A percentile compares a stretch with the other conserved stretches of the same genome.
Conservation (phyloP, 73 alveolate genomes). For the Symbiodinium pilosum region DNA sequence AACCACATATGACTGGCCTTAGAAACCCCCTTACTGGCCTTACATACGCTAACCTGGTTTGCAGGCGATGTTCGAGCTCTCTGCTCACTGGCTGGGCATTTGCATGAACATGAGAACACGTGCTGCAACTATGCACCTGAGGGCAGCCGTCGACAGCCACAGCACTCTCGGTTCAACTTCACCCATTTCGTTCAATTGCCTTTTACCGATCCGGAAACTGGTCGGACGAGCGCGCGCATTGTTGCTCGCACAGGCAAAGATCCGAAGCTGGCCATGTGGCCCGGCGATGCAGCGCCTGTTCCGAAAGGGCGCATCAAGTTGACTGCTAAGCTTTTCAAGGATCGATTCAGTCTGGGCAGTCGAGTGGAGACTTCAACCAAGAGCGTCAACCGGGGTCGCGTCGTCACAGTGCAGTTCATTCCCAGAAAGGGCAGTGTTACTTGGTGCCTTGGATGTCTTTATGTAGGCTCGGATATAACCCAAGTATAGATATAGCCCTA, state of each 20-base stretch:
- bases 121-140: conserved; percentile 46
- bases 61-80: background rate
- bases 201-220: background rate
- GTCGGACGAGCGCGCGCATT: background rate
- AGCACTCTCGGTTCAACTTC: conserved; percentile 28
- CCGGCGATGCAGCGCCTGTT: background rate
- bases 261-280: conserved; percentile 8
- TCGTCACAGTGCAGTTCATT: too few relatives aligned
- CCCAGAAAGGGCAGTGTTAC: background rate
- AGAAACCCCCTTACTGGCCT: too few relatives aligned
- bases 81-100: conserved; percentile 29
- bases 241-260: conserved; percentile 58
- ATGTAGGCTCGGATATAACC: too few relatives aligned
- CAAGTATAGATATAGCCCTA: too few relatives aligned
- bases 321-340: background rate
- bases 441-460: background rate
- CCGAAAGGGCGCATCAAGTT: too few relatives aligned
- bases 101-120: conserved; percentile 41
- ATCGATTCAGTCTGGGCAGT: background rate
- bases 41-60: too few relatives aligned
- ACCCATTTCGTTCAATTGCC: conserved; percentile 9
- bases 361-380: background rate
- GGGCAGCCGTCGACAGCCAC: conserved; percentile 34
- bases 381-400: conserved; percentile 16
- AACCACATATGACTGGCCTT: too few relatives aligned